Evolutionary conservation across 495 filamentous ascomycete species (phyloP).

Genomic region (Penicillium robsamsonii): DNA sequence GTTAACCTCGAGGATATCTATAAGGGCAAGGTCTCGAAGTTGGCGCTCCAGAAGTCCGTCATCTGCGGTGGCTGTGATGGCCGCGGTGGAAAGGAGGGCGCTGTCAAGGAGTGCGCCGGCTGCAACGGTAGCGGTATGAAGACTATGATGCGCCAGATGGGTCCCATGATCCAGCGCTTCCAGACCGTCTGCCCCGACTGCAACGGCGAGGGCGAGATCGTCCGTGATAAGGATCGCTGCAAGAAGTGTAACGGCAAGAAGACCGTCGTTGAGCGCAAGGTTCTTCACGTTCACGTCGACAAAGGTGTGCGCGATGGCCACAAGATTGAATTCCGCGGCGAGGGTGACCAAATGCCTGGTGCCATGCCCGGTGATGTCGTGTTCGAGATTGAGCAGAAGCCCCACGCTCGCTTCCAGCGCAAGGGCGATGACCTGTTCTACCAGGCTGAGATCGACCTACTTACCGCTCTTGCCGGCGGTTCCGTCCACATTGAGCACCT

Average conservation of each 20-base stretch:
- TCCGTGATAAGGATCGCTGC: constrained; percentile 94
- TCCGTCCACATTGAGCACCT: constrained; percentile 90
- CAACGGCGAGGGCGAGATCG: constrained; percentile 92
- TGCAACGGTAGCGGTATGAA: constrained; percentile 97
- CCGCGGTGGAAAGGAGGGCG: constrained; percentile 94
- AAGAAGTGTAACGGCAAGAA: constrained; percentile 95
- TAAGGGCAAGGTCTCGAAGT: constrained; percentile 93
- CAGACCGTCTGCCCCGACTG: constrained; percentile 99
- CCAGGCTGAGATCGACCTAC: constrained; percentile 90
- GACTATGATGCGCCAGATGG: constrained; percentile 99
- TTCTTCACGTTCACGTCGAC: constrained; percentile 97
- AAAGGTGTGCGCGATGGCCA: constrained; percentile 88
- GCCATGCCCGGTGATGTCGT: constrained; percentile 91
- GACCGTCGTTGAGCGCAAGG: constrained; percentile 94
- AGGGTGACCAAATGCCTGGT: constrained; percentile 95
- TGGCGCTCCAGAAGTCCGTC: constrained; percentile 95
- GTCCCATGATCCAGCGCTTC: constrained; percentile 99
- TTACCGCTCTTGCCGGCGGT: constrained; percentile 91
- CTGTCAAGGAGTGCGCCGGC: constrained; percentile 83
- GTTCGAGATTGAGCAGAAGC: constrained; percentile 98
- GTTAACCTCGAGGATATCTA: constrained; percentile 98
- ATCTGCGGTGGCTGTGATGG: constrained; percentile 95
- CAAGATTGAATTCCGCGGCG: constrained; percentile 93
- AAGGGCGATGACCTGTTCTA: constrained; percentile 97
- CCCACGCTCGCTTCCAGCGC: constrained; percentile 89